Evolutionary conservation across 257 asterid species (phyloP).

Genomic region (Vinca minor): DNA sequence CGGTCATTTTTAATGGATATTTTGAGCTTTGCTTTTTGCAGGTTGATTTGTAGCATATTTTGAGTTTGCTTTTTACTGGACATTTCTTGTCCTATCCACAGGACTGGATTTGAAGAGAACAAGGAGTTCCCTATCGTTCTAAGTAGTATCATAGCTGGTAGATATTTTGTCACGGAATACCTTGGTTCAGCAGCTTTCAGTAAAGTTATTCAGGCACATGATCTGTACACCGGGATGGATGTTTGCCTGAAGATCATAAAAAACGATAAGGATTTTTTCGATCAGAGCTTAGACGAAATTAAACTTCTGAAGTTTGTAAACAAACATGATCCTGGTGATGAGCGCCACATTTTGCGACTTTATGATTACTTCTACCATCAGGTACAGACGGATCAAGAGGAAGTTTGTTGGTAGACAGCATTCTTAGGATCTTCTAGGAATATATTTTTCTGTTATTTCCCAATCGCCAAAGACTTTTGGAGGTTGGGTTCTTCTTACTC

Average conservation of each 20-base stretch:
- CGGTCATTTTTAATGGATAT: constrained; percentile 19
- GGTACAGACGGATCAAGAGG: constrained; percentile 40
- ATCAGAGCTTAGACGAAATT: constrained; percentile 87
- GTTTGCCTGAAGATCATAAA: constrained; percentile 89
- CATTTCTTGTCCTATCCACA: constrained; percentile 47
- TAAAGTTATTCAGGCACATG: constrained; percentile 79
- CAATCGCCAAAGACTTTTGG: background rate
- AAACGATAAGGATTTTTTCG: constrained; percentile 83
- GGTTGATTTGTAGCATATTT: constrained; percentile 42
- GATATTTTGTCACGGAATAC: constrained; percentile 61
- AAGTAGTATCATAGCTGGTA: constrained; percentile 58
- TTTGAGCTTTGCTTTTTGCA: constrained; percentile 23
- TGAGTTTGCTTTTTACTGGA: too few relatives aligned
- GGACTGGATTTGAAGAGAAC: constrained; percentile 91
- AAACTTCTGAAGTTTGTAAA: constrained; percentile 82
- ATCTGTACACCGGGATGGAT: constrained; percentile 61
- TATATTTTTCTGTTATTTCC: background rate
- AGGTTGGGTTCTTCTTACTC: background rate
- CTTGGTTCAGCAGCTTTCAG: constrained; percentile 94
- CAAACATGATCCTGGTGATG: constrained; percentile 76
- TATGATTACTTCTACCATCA: constrained; percentile 86
- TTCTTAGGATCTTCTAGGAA: background rate
- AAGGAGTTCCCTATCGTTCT: constrained; percentile 72
- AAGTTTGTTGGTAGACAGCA: background rate
- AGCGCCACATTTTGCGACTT: constrained; percentile 71